Base-by-base conservation (phyloP, 768 basidiomycete species). In the Rhizopogon vesiculosus region DNA sequence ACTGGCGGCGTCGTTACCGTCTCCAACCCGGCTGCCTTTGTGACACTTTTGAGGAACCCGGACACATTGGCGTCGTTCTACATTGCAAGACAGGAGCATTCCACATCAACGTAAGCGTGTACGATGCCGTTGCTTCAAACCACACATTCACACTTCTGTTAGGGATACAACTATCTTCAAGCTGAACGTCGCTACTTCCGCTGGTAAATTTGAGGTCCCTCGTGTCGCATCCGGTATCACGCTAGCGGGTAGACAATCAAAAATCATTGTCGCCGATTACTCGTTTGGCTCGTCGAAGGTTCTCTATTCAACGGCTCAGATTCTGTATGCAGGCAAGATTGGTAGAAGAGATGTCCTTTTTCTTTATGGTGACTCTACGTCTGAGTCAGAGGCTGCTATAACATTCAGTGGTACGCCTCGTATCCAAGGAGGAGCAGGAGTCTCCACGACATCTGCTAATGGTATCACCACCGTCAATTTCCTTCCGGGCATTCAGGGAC, bases 221-320 rank as follows among this genome's bases (percentile, higher is more conserved):
- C 71, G 74, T 29, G 72, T 81, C 9, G 77, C 74, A 0, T 69
- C 76, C 3, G 63, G 75, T 18, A 81, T 92, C 58, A 78, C 80
- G 1, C 79, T 93, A 8, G 64, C 70, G 28, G 91, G 90, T 8
- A 78, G 90, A 18, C 81, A 91, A 66, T 88, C 85, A 43, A 91
- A 89, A 64, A 74, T 91, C 25, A 71, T 92, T 31, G 75, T 88
- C 13, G 83, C 87, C 0, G 83, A 89, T 66, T 89, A 89, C 64
- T 72, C 78, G 8, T 91, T 89, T 63, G 91, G 91, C 19, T 74
- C 72, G 13, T 49, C 84, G 8, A 74, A 72, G 55, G 63, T 87
- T 1, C 68, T 79, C 3, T 92, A 89, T 68, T 85, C 89, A 5
- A 91, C 90, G 1, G 87, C 89, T 0, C 78, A 82, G 55, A 75